Evolutionary conservation across 1,139 yeast species (phyloP), one percentile per base, ranked within the genome.

Genomic region (Kurtzmaniella quercitrusa): DNA sequence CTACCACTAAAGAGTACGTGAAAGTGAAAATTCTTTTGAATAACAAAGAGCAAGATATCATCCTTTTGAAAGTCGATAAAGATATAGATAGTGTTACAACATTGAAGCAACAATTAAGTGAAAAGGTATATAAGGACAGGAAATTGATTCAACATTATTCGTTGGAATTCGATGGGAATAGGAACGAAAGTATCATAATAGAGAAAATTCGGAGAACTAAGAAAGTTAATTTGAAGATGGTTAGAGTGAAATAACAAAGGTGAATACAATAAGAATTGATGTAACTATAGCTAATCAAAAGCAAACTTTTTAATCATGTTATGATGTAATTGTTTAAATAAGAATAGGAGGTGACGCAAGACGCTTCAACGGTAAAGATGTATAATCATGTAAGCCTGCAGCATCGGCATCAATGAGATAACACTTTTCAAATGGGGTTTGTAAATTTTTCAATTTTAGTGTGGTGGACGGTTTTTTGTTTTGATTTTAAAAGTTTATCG

Each of bases 81-180:
- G 57, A 62, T 41, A 49, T 68, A 23, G 54, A 56, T n/a, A 57
- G 68, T 10, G 53, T 67, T 16, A 55, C 50, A 6, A 60, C 66
- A 50, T 56, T 68, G 48, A 67, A 68, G 48, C 60, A 59, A 48
- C 48, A 63, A 40, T 47, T 68, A 16, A 62, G 68, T 37, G 57
- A 51, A 50, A 68, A 68, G 49, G 63, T 68, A 38, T 67, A 66
- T 49, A 65, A 62, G 46, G 72, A 68, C 47, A 55, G 52, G 46
- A 60, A 57, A 40, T 57, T 66, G 45, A 58, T 56, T 19, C 53
- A 57, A 45, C 73, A 67, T 48, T 68, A 65, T 47, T 54, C 50
- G 25, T 57, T 67, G 56, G 29, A 46, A 45, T 19, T 56, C 49
- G 34, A 45, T 37, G 27, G 41, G 39, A 7, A 42, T 39, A 16